These are phyloP conservation scores for Cochlearia excelsa DNA, from an alignment of 345 rosid genomes.

Conservation along the genomic window DNA sequence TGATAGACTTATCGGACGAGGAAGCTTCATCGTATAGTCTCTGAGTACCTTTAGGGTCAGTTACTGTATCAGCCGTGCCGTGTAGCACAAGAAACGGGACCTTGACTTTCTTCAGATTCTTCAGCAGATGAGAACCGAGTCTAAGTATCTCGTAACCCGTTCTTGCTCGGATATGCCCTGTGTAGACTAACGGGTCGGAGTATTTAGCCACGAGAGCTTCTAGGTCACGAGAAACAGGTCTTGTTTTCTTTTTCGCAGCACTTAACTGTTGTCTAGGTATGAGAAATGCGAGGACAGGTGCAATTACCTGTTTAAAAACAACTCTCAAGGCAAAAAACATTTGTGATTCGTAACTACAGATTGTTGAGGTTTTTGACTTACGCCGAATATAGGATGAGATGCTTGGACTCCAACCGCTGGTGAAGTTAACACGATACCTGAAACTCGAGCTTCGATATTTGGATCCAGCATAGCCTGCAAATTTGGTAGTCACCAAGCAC, in stretches of 20 bases:
- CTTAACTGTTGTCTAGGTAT: slow-evolving; percentile 66
- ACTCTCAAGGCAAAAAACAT: too few relatives aligned
- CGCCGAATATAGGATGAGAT: slow-evolving; percentile 76
- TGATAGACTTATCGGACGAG: slow-evolving; percentile 66
- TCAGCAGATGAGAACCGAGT: slow-evolving; percentile 61
- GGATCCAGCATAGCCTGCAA: slow-evolving; percentile 71
- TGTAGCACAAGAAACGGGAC: slow-evolving; percentile 85
- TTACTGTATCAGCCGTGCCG: slow-evolving; percentile 74
- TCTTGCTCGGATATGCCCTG: slow-evolving; percentile 72
- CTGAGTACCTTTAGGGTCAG: slow-evolving; percentile 71
- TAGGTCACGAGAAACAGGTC: slow-evolving; percentile 86
- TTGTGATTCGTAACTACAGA: not conserved
- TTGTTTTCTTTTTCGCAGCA: slow-evolving; percentile 80
- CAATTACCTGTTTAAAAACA: slow-evolving; percentile 51
- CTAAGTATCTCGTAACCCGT: slow-evolving; percentile 94
- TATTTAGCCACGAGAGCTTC: slow-evolving; percentile 75
- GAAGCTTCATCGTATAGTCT: slow-evolving; percentile 69
- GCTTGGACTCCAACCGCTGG: slow-evolving; percentile 99
- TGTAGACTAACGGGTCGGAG: slow-evolving; percentile 86
- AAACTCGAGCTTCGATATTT: slow-evolving; percentile 48
- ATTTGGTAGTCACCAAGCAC: not conserved
- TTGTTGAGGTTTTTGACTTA: slow-evolving; percentile 20
- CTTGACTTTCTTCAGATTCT: slow-evolving; percentile 50
- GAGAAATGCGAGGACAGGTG: slow-evolving; percentile 69
- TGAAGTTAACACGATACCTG: slow-evolving; percentile 84